Base-by-base conservation (phyloP, 2,329 filamentous ascomycete genomes). In the Ascochyta koolunga region DNA sequence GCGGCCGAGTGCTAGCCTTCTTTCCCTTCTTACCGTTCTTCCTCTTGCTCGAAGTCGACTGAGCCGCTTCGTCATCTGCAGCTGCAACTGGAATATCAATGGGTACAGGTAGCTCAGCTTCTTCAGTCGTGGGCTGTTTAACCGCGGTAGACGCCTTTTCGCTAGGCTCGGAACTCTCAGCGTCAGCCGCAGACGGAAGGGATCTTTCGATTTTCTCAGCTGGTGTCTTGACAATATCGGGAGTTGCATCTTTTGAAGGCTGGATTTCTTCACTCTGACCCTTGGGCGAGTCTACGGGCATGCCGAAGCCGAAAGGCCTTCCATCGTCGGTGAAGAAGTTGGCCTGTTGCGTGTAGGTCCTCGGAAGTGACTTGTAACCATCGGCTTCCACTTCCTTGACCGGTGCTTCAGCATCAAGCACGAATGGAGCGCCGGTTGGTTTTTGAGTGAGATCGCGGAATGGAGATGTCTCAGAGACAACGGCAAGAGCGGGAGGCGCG, bases 1-100 rank as follows among this genome's bases (percentile, higher is more conserved):
- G 31, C 1, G 45, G 33, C 5, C 50, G 51, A 32, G 60, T 29
- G 40, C 61, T 62, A 1, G 32, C 53, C 32, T 65, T 68, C 58
- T 68, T 69, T 13, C 53, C 61, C 25, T 68, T 68, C 43, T 66
- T 68, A 25, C 55, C 47, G 35, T 61, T 59, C 36, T 55, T 51
- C 35, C 35, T 51, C 19, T 45, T 44, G 22, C 27, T 13, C 2
- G 39, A 13, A 6, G 37, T 6, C 3, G 35, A 19, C 21, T 33
- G 36, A 2, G 27, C 27, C 18, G 19, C 13, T 8, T 21, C 46
- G n/a, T 35, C 38, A 13, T 36, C 38, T n/a, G 38, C 21, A n/a
- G 31, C n/a, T 6, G 9, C n/a, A 35, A 16, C 25, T 9, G 18
- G 16, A 13, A 11, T 9, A 5, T 32, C 38, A 16, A 7, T 19